A percentile compares a stretch with the other conserved stretches of the same genome.
These are phyloP conservation scores for Elsinoe perseae DNA, from an alignment of 2,329 filamentous ascomycete species.

Conservation along the genomic window DNA sequence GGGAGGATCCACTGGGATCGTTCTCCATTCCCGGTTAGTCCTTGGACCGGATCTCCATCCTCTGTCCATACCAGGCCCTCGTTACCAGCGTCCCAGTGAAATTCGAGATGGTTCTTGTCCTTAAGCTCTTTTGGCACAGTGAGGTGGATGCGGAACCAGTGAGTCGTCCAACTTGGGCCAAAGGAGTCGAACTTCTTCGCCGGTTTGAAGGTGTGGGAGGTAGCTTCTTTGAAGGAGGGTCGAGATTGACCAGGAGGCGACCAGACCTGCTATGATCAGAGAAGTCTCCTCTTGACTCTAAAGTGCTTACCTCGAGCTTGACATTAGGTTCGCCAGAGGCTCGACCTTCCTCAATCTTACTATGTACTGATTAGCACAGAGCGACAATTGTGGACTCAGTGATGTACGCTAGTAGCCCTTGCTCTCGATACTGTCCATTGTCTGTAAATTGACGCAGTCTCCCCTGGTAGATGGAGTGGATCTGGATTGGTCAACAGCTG, in stretches of 20 bases:
- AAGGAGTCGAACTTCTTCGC: slow-evolving; percentile 72
- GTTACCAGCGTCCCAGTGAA: slow-evolving; percentile 92
- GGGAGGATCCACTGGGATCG: slow-evolving; percentile 88
- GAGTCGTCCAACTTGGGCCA: slow-evolving; percentile 92
- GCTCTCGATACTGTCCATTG: slow-evolving; percentile 52
- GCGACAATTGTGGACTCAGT: too few species aligned
- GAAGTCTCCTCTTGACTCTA: too few species aligned
- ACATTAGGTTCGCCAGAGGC: slow-evolving; percentile 66
- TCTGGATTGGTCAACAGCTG: slow-evolving; percentile 34
- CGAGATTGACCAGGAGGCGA: slow-evolving; percentile 70
- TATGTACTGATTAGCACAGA: slow-evolving; percentile 30
- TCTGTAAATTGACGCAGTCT: slow-evolving; percentile 75
- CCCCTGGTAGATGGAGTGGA: slow-evolving; percentile 75
- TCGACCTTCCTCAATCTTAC: slow-evolving; percentile 64
- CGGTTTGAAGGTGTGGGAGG: slow-evolving; percentile 58
- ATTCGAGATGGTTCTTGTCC: slow-evolving; percentile 76
- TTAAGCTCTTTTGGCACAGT: slow-evolving; percentile 65
- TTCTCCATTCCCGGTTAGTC: slow-evolving; percentile 82
- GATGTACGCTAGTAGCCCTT: slow-evolving; percentile 49
- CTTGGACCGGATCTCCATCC: slow-evolving; percentile 83
- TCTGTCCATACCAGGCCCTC: slow-evolving; percentile 93
- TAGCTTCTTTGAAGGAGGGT: slow-evolving; percentile 80
- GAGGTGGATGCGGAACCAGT: slow-evolving; percentile 87
- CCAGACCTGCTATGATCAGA: too few species aligned
- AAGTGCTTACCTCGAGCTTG: slow-evolving; percentile 74